Base-by-base conservation (phyloP, 495 filamentous ascomycete genomes). In the Parachaetomium inaequale region DNA sequence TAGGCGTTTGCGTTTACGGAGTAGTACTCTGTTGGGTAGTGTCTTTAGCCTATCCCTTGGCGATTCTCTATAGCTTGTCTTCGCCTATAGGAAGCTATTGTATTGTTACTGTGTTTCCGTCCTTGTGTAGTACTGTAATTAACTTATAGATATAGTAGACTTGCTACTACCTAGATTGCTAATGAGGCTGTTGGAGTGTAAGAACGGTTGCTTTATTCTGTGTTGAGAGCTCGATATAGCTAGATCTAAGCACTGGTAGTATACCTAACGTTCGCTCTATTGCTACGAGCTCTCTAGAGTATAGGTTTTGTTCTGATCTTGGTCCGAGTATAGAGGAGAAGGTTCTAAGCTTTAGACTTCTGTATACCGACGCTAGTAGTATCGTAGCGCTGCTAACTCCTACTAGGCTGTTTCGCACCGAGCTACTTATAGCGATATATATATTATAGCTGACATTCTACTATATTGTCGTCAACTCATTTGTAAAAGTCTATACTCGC, bases 141-240 rank as follows among this genome's bases (percentile, higher is more conserved):
- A 11, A 43, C 40, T 43, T n/a, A 11, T 43, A 43, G 40, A 43
- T 43, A n/a, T 49, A 17, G 45, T 17, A 26, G 45, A 49, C 21
- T 25, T 49, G 21, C 19, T 25, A 14, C 21, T 49, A 17, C 47
- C 47, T n/a, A 51, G 47, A 51, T 23, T 51, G 26, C 47, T 31
- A 7, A 12, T 12, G 23, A 51, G 47, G 47, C 47, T 51, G 47
- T n/a, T 23, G 23, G 47, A 51, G 47, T 23, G 49, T 31, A 21
- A 51, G 47, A 31, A 51, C 47, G 15, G 47, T 23, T 19, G 26
- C 47, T 51, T 31, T 51, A 51, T 51, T 51, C 7, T 23, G 47
- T 12, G 23, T 51, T 51, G 47, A 51, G 10, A 51, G 23, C 47
- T 51, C 47, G 26, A 51, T 50, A 50, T 7, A 23, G 47, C 43